Percentiles rank a stretch among this genome's conserved stretches.
Evolutionary conservation across 306 rosid species (phyloP).

Genomic region (Dalbergia oliveri): DNA sequence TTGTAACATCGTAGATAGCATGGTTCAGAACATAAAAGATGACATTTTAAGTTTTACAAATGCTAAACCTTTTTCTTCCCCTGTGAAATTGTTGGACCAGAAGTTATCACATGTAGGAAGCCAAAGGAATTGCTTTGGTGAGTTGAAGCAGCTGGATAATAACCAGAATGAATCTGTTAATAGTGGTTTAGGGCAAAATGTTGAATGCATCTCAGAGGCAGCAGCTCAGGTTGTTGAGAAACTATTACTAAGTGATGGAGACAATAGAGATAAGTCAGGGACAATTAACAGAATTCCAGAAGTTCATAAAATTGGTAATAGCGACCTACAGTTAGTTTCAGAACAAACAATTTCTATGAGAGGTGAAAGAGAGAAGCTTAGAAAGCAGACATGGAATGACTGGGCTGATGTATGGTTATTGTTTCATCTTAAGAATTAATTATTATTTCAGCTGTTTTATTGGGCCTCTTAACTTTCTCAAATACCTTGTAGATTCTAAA

Average conservation of each 20-base stretch:
- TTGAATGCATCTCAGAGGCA: conserved; percentile 26
- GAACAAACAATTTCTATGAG: conserved; percentile 45
- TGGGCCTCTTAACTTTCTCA: conserved; percentile 30
- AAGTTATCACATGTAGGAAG: conserved; percentile 42
- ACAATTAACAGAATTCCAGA: conserved; percentile 53
- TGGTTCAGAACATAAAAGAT: conserved; percentile 35
- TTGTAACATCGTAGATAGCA: conserved; percentile 42
- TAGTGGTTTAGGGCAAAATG: conserved; percentile 42
- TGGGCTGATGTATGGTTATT: conserved; percentile 72
- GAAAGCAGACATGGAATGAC: conserved; percentile 52
- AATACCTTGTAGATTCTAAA: conserved; percentile 67
- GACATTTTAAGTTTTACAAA: conserved; percentile 16
- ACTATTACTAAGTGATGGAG: conserved; percentile 45
- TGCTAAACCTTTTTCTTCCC: conserved; percentile 51
- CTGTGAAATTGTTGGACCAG: conserved; percentile 43
- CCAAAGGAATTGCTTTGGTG: conserved; percentile 43
- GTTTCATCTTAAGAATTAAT: conserved; percentile 32
- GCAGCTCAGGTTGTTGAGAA: conserved; percentile 45
- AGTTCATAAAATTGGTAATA: conserved; percentile 51
- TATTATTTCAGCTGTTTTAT: conserved; percentile 35
- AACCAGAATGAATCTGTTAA: conserved; percentile 41
- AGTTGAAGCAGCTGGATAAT: conserved; percentile 48
- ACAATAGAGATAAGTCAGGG: conserved; percentile 45
- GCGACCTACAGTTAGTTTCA: conserved; percentile 41
- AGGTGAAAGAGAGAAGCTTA: conserved; percentile 54